A percentile compares a stretch with the other conserved stretches of the same genome.
Evolutionary conservation across 352 stramenopile species (phyloP).

Genomic region (Elongisporangium anandrum): DNA sequence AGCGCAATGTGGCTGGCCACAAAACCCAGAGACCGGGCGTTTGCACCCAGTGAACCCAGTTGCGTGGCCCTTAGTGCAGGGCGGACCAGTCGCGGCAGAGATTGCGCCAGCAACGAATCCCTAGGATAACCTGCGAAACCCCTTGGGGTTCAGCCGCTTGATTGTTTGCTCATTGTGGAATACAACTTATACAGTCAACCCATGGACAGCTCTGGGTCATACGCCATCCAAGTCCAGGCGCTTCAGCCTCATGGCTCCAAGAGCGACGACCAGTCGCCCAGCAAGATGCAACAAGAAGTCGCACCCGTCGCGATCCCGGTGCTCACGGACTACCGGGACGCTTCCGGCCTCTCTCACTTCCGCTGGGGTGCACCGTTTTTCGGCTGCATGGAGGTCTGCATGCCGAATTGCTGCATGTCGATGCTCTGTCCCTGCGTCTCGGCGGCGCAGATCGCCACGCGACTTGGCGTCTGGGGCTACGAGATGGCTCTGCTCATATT

Average conservation of each 20-base stretch:
- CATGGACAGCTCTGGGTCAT: not conserved
- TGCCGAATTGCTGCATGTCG: slow-evolving; percentile 45
- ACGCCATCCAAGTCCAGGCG: not conserved
- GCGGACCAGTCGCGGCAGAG: not conserved
- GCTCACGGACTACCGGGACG: not conserved
- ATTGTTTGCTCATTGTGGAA: not conserved
- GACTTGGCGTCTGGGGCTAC: slow-evolving; percentile 25
- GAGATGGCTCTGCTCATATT: slow-evolving; percentile 22
- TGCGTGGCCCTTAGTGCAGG: not conserved
- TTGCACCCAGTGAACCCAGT: not conserved
- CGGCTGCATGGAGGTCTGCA: slow-evolving; percentile 32
- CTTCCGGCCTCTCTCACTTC: not conserved
- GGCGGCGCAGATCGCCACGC: slow-evolving; percentile 28
- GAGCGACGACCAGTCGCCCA: not conserved
- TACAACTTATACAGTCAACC: not conserved
- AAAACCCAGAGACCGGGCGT: not conserved
- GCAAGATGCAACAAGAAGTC: not conserved
- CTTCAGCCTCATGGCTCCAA: not conserved
- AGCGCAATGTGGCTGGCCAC: not conserved
- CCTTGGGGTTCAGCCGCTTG: not conserved
- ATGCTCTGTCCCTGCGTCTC: slow-evolving; percentile 37
- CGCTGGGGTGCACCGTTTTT: slow-evolving; percentile 24
- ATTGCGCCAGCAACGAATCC: not conserved
- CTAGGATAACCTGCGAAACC: not conserved
- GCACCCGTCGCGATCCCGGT: not conserved